Base-by-base conservation (phyloP, 2,329 filamentous ascomycete genomes). In the Chaetomiaceae sp. region DNA sequence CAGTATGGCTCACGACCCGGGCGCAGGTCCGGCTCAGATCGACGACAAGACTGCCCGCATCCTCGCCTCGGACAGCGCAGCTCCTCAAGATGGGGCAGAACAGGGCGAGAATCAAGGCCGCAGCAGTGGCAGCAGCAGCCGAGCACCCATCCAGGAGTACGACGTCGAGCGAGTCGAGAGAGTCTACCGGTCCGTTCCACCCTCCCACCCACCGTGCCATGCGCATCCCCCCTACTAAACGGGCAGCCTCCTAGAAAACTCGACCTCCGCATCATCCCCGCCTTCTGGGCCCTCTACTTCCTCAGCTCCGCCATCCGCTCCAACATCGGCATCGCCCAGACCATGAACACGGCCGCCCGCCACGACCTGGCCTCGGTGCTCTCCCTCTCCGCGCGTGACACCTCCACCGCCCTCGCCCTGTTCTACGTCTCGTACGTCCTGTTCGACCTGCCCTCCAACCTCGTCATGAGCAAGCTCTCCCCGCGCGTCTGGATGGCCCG, bases 371-470 rank as follows among this genome's bases (percentile, higher is more conserved):
- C 80, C 61, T 80, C 81, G 2, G 79, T 86, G 33, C 78, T 96
- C 46, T 66, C 82, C 55, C 73, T 95, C 59, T 83, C 82, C 0
- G 71, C 85, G 9, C 87, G 87, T 62, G 86, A 96, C 69, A 84
- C 90, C 14, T 95, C 90, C 0, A 91, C 87, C 0, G 89, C 88
- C 44, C 74, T 96, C 34, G 89, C 90, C 4, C 76, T 96, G 14
- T 96, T 96, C 75, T 96, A 96, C 67, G 90, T 95, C 56, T 85
- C 89, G 65, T 96, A 96, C 70, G 90, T 95, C 55, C 71, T 95
- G 49, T 95, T 96, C 63, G 90, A 96, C 67, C 80, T 89, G 50
- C 90, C 90, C 0, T 94, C 89, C 5, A 96, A 95, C 67, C 76
- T 96, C 58, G 73, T 94, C 67, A 95, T 96, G 90, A 90, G 86